phyloP scores from a whole-genome alignment of 305 asterid species.

The Fraxinus platypoda region DNA sequence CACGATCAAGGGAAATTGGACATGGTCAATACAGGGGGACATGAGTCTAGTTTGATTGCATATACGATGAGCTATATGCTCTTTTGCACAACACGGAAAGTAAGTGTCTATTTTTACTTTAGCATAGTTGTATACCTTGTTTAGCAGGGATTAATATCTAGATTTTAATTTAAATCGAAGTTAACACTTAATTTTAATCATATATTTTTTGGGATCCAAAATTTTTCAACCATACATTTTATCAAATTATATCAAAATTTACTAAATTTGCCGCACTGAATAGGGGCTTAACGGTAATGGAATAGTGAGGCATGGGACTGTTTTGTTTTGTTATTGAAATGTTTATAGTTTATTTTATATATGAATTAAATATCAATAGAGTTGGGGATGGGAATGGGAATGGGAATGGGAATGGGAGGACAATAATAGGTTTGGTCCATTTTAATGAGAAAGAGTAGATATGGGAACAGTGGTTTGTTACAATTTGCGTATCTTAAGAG shows the following conservation, averaged over 20 bases:
- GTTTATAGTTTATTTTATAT: not conserved
- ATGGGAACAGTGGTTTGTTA: not conserved
- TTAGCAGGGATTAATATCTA: no score
- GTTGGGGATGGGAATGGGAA: not conserved
- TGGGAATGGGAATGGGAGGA: not conserved
- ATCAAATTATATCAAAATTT: no score
- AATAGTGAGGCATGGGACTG: conserved; percentile 2
- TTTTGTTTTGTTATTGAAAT: conserved; percentile 9
- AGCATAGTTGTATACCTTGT: not conserved
- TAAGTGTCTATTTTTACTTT: not conserved
- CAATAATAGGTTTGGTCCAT: not conserved
- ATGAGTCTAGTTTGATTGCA: not conserved
- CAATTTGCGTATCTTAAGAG: not conserved
- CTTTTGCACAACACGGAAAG: not conserved
- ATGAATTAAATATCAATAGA: no score
- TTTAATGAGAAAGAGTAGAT: not conserved
- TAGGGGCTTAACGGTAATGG: not conserved
- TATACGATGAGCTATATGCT: not conserved
- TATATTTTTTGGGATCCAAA: no score
- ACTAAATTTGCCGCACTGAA: no score
- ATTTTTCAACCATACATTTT: no score
- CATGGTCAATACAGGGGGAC: no score
- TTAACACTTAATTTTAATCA: no score
- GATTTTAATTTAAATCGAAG: no score
- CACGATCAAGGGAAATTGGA: no score